Evolutionary conservation across 495 filamentous ascomycete genomes (phyloP).

Genomic region (Chaetomium cochliodes): DNA sequence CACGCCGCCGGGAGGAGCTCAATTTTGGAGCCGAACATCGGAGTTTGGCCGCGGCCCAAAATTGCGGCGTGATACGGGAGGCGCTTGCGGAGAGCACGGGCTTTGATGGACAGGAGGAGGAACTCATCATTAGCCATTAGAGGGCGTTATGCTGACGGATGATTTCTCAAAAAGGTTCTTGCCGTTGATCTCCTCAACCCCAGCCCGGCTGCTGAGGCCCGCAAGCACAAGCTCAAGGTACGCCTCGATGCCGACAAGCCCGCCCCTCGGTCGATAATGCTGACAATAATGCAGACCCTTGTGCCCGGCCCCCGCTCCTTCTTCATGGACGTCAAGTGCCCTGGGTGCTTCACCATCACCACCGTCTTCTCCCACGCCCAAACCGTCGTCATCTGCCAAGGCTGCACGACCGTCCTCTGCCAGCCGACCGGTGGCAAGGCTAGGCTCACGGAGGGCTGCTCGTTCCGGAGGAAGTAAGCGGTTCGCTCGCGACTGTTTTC

Average conservation of each 20-base stretch:
- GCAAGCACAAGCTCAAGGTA: constrained; percentile 99
- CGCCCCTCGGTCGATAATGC: neutral
- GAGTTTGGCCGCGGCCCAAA: neutral
- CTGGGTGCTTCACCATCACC: constrained; percentile 99
- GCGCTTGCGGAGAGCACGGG: neutral
- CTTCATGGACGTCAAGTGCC: constrained; percentile 99
- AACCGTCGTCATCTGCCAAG: constrained; percentile 98
- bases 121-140: neutral
- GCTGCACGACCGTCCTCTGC: constrained; percentile 95
- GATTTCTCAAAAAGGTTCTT: constrained; percentile 73
- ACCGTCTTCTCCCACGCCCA: constrained; percentile 99
- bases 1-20: neutral
- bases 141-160: constrained; percentile 40
- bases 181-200: constrained; percentile 99
- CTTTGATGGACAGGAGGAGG: constrained; percentile 11
- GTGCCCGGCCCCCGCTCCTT: constrained; percentile 95
- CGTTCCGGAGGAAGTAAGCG: constrained; percentile 97
- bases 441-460: constrained; percentile 95
- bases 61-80: neutral
- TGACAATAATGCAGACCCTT: constrained; percentile 62
- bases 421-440: constrained; percentile 98
- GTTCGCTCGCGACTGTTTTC: constrained; percentile 44
- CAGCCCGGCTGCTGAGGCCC: constrained; percentile 86
- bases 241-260: constrained; percentile 25
- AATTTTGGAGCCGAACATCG: constrained; percentile 8